phyloP scores from a whole-genome alignment of 495 filamentous ascomycete species.

The Bryoglossum gracile region DNA sequence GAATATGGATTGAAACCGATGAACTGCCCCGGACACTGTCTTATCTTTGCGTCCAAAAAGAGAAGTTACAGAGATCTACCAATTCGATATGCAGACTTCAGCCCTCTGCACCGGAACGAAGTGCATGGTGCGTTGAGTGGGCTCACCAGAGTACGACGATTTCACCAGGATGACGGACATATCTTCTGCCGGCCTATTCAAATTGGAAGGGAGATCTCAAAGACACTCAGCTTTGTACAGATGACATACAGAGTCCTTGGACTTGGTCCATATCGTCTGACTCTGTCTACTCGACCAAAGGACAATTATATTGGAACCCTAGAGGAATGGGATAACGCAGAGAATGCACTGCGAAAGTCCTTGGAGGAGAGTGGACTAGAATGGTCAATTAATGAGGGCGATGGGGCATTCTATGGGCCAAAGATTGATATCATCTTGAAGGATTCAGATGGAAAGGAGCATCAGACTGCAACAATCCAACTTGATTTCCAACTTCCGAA shows the following conservation, averaged over 20 bases:
- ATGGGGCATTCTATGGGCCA: slow-evolving; percentile 91
- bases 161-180: slow-evolving; percentile 94
- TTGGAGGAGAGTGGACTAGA: slow-evolving; percentile 55
- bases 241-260: slow-evolving; percentile 70
- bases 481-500: slow-evolving; percentile 90
- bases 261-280: slow-evolving; percentile 65
- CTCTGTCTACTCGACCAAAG: slow-evolving; percentile 72
- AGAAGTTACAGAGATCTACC: slow-evolving; percentile 79
- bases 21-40: slow-evolving; percentile 94
- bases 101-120: slow-evolving; percentile 86
- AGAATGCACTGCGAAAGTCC: slow-evolving; percentile 61
- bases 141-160: slow-evolving; percentile 81
- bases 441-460: slow-evolving; percentile 79
- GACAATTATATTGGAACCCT: slow-evolving; percentile 71
- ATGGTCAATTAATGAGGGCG: slow-evolving; percentile 71
- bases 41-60: slow-evolving; percentile 66
- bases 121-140: slow-evolving; percentile 79
- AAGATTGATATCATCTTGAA: slow-evolving; percentile 88
- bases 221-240: slow-evolving; percentile 72
- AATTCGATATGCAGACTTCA: slow-evolving; percentile 89
- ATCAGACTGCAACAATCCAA: slow-evolving; percentile 89
- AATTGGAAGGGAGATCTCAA: slow-evolving; percentile 71
- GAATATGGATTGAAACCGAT: slow-evolving; percentile 92
- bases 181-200: slow-evolving; percentile 87
- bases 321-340: slow-evolving; percentile 79